Percentiles rank a stretch among this genome's conserved stretches.
Evolutionary conservation across 2,329 filamentous ascomycete genomes (phyloP).

Genomic region (Nothophoma quercina): DNA sequence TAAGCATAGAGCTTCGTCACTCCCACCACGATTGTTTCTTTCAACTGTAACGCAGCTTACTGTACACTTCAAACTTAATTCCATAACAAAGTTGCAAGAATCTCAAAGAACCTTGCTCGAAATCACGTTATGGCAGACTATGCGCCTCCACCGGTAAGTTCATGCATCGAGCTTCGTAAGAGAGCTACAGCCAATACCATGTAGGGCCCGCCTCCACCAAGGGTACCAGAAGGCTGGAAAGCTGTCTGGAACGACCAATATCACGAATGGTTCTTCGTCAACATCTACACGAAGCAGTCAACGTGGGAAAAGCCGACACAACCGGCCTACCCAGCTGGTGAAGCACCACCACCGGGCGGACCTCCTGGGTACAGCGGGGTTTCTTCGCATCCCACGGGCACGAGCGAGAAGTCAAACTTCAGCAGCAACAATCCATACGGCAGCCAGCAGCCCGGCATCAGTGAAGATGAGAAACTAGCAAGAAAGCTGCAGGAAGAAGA

Average conservation of each 20-base stretch:
- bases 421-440: slow-evolving; percentile 74
- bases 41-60: too few species aligned
- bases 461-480: slow-evolving; percentile 77
- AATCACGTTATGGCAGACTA: slow-evolving; percentile 41
- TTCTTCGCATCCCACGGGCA: slow-evolving; percentile 36
- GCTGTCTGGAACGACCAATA: slow-evolving; percentile 86
- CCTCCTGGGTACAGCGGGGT: slow-evolving; percentile 48
- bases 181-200: slow-evolving; percentile 15
- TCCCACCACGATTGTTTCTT: background rate
- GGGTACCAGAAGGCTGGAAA: slow-evolving; percentile 81
- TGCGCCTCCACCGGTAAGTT: slow-evolving; percentile 45
- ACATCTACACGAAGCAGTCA: slow-evolving; percentile 84
- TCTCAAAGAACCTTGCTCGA: too few species aligned
- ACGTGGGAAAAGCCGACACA: slow-evolving; percentile 87
- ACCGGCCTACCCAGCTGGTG: slow-evolving; percentile 65
- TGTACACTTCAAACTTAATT: too few species aligned
- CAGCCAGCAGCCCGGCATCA: slow-evolving; percentile 44
- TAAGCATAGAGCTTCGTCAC: slow-evolving; percentile 2
- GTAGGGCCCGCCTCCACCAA: slow-evolving; percentile 63
- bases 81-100: too few species aligned
- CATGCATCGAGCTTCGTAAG: background rate
- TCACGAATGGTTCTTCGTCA: slow-evolving; percentile 93
- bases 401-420: slow-evolving; percentile 57
- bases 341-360: slow-evolving; percentile 72
- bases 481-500: slow-evolving; percentile 85